Percentiles rank a stretch among this genome's conserved stretches.
Evolutionary conservation across 129 eudicot species (phyloP).

Genomic region (Lactuca sativa): DNA sequence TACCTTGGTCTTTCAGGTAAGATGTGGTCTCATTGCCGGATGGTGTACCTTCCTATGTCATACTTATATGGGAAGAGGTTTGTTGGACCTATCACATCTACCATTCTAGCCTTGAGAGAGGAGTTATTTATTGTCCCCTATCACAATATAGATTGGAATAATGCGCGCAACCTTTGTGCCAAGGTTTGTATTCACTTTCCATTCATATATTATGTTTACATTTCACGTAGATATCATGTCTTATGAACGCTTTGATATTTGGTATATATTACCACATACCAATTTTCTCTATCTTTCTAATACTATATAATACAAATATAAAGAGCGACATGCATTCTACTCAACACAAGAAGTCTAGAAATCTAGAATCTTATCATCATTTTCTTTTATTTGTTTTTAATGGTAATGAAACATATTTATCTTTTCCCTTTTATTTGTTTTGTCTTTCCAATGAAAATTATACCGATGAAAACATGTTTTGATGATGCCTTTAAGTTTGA

Average conservation of each 20-base stretch:
- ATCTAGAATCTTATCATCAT: too few species aligned
- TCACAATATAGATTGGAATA: conserved; percentile 83
- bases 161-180: conserved; percentile 84
- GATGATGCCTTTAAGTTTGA: too few species aligned
- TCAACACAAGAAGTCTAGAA: too few species aligned
- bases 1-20: conserved; percentile 52
- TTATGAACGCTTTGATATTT: conserved; percentile 17
- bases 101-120: conserved; percentile 68
- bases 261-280: conserved; percentile 4
- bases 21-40: conserved; percentile 98
- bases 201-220: background rate
- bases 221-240: conserved; percentile 17
- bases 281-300: background rate
- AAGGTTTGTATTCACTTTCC: conserved; percentile 49
- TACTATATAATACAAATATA: background rate
- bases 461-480: too few species aligned
- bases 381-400: too few species aligned
- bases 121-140: conserved; percentile 81
- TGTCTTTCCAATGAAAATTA: too few species aligned
- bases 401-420: too few species aligned
- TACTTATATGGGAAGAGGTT: conserved; percentile 90
- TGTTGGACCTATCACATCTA: conserved; percentile 87
- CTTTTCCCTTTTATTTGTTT: too few species aligned
- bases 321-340: too few species aligned
- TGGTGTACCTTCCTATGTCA: conserved; percentile 98